Evolutionary conservation across 768 basidiomycete genomes (phyloP).

Genomic region (Coprinopsis sp.): DNA sequence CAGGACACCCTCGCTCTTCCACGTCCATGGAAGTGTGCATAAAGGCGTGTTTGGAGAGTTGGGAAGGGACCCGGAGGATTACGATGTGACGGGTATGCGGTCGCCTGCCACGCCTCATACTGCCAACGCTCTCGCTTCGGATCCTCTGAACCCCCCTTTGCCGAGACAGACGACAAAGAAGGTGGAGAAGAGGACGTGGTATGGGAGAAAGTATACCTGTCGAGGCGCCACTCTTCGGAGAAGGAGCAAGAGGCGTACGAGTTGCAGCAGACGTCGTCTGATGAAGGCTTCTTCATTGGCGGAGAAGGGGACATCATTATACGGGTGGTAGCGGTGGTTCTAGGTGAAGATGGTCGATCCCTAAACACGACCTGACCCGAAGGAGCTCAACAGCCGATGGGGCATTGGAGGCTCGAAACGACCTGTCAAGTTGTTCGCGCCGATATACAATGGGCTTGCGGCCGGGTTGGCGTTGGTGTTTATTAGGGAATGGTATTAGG

Average conservation of each 20-base stretch:
- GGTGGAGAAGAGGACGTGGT: slow-evolving; percentile 52
- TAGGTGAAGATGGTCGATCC: too few relatives aligned
- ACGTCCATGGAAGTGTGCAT: not conserved
- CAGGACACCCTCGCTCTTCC: too few relatives aligned
- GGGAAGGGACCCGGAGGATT: slow-evolving; percentile 18
- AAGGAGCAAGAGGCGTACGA: slow-evolving; percentile 16
- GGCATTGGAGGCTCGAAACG: not conserved
- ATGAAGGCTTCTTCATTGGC: too few relatives aligned
- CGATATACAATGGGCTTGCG: slow-evolving; percentile 61
- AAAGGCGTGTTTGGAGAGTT: slow-evolving; percentile 26
- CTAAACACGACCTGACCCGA: too few relatives aligned
- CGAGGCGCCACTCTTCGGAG: slow-evolving; percentile 20
- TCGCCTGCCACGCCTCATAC: too few relatives aligned
- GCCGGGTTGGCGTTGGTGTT: slow-evolving; percentile 62
- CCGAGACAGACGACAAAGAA: slow-evolving; percentile 16
- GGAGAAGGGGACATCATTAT: too few relatives aligned
- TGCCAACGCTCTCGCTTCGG: too few relatives aligned
- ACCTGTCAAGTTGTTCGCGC: slow-evolving; percentile 49
- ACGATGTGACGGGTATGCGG: slow-evolving; percentile 14
- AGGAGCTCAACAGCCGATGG: slow-evolving; percentile 15
- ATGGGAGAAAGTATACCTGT: slow-evolving; percentile 40
- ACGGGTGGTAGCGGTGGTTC: too few relatives aligned
- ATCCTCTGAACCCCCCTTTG: too few relatives aligned
- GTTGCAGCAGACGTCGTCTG: slow-evolving; percentile 22
- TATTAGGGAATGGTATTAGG: slow-evolving; percentile 58